A percentile compares a stretch with the other conserved stretches of the same genome.
Evolutionary conservation across 345 rosid species (phyloP).

Genomic region (Syzygium grande): DNA sequence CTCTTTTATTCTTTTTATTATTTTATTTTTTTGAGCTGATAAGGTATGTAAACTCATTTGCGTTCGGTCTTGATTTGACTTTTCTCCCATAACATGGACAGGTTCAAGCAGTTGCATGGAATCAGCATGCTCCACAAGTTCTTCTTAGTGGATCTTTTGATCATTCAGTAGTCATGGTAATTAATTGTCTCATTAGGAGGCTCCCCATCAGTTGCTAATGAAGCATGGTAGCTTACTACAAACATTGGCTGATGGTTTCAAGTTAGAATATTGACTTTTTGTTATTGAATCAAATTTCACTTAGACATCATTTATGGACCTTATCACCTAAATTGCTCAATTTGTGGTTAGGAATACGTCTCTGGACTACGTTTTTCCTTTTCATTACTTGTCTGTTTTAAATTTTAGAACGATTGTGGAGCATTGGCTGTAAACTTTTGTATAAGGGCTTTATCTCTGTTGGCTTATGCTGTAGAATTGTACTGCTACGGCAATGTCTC

Average conservation of each 20-base stretch:
- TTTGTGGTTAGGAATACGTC: neutral
- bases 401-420: neutral
- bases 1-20: neutral
- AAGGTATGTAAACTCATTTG: neutral
- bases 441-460: neutral
- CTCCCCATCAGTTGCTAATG: neutral
- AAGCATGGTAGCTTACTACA: too few species aligned
- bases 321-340: neutral
- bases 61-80: neutral
- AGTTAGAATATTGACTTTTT: neutral
- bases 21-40: neutral
- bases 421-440: neutral
- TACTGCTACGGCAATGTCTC: neutral
- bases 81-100: slow-evolving; percentile 11
- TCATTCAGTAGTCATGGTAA: slow-evolving; percentile 82
- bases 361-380: neutral
- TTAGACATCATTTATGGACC: neutral
- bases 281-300: neutral
- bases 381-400: neutral
- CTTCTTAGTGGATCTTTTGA: slow-evolving; percentile 97
- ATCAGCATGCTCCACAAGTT: slow-evolving; percentile 61
- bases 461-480: neutral
- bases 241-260: too few species aligned
- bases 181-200: neutral
- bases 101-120: slow-evolving; percentile 99